Evolutionary conservation across 306 rosid species (phyloP).

Genomic region (Lathyrus oleraceus): DNA sequence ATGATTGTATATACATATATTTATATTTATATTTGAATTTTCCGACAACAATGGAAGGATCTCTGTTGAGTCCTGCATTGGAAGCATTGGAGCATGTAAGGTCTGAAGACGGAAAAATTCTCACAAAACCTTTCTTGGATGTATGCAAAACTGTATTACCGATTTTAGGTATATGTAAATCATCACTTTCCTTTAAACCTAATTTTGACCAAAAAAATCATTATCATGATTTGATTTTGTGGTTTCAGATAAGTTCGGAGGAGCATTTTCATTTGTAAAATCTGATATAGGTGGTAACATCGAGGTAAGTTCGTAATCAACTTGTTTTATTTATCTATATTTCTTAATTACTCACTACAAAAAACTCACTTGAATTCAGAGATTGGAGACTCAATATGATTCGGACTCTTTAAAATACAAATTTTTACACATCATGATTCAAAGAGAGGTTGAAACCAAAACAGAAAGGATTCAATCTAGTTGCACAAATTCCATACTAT

Average conservation of each 20-base stretch:
- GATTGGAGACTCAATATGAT: slow-evolving; percentile 56
- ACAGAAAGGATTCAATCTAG: slow-evolving; percentile 64
- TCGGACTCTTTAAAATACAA: slow-evolving; percentile 49
- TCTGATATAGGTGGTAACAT: slow-evolving; percentile 69
- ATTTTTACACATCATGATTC: slow-evolving; percentile 54
- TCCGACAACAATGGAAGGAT: slow-evolving; percentile 54
- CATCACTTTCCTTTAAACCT: no score
- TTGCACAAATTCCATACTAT: slow-evolving; percentile 70
- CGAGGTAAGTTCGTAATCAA: slow-evolving; percentile 36
- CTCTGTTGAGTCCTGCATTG: slow-evolving; percentile 54
- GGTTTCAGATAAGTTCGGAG: slow-evolving; percentile 71
- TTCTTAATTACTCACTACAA: no score
- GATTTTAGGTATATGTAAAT: slow-evolving; percentile 50
- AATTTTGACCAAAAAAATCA: background rate
- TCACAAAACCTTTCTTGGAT: slow-evolving; percentile 65
- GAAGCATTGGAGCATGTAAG: slow-evolving; percentile 58
- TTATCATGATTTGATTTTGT: background rate
- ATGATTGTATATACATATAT: no score
- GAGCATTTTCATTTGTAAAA: slow-evolving; percentile 67
- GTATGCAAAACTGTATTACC: slow-evolving; percentile 66
- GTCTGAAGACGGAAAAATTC: slow-evolving; percentile 58
- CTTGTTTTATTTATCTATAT: background rate
- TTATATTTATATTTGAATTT: background rate
- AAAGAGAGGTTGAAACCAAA: slow-evolving; percentile 56
- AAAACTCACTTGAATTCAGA: slow-evolving; percentile 36